Evolutionary conservation across 768 basidiomycete species (phyloP).

Genomic region (Myochromella boudieri): DNA sequence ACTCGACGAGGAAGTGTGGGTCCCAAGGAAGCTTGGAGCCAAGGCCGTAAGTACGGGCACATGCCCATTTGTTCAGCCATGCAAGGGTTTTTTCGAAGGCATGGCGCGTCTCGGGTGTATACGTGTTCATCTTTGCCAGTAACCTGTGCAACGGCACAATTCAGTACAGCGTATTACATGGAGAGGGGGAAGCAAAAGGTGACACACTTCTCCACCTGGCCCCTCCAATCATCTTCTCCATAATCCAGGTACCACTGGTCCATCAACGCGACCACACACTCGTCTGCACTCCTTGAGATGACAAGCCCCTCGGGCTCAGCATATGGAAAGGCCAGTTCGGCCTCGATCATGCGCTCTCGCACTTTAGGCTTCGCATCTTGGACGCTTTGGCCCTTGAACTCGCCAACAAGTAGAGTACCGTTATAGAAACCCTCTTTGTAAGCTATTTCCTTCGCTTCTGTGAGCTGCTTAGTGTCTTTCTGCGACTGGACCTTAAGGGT

Average conservation of each 20-base stretch:
- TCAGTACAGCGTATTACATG: slow-evolving; percentile 8
- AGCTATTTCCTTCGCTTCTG: slow-evolving; percentile 95
- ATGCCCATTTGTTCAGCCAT: slow-evolving; percentile 99
- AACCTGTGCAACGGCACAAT: slow-evolving; percentile 46
- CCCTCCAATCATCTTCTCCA: slow-evolving; percentile 88
- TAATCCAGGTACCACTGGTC: slow-evolving; percentile 99
- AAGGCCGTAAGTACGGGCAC: slow-evolving; percentile 95
- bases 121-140: slow-evolving; percentile 85
- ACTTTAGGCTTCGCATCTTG: slow-evolving; percentile 93
- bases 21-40: slow-evolving; percentile 98
- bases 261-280: slow-evolving; percentile 96
- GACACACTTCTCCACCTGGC: slow-evolving; percentile 76
- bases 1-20: slow-evolving; percentile 93
- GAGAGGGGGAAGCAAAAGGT: background rate
- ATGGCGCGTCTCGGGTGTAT: slow-evolving; percentile 88
- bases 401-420: slow-evolving; percentile 88
- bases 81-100: slow-evolving; percentile 87
- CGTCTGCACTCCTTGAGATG: slow-evolving; percentile 89
- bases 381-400: slow-evolving; percentile 86
- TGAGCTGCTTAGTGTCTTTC: slow-evolving; percentile 89
- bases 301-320: slow-evolving; percentile 94
- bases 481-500: slow-evolving; percentile 93
- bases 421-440: slow-evolving; percentile 99
- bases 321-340: slow-evolving; percentile 81
- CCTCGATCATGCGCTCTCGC: slow-evolving; percentile 76